Conservation (phyloP, 768 basidiomycete genomes). For the Auriscalpium vulgare region DNA sequence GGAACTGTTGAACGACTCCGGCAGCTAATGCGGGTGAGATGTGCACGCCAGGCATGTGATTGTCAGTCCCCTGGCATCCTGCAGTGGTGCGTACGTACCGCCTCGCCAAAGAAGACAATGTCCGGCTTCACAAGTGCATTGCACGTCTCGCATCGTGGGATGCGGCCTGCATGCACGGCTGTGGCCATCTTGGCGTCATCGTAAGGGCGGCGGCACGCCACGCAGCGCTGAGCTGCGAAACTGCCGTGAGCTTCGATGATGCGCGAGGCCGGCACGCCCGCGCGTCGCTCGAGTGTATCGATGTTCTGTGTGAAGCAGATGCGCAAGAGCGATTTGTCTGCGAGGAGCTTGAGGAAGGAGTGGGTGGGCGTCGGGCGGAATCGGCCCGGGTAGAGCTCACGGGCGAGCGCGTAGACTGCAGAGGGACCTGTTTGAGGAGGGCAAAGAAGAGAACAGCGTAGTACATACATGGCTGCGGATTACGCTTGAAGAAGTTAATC, state of each 20-base stretch:
- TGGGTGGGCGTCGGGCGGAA: conserved; percentile 86
- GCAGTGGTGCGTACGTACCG: conserved; percentile 33
- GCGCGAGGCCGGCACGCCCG: conserved; percentile 63
- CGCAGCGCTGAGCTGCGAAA: conserved; percentile 82
- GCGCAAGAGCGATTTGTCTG: conserved; percentile 58
- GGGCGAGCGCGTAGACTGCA: conserved; percentile 81
- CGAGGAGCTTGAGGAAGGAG: conserved; percentile 79
- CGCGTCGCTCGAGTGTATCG: conserved; percentile 83
- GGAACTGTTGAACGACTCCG: conserved; percentile 53
- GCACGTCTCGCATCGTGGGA: conserved; percentile 63
- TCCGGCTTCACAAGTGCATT: conserved; percentile 84
- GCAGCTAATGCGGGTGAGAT: conserved; percentile 43
- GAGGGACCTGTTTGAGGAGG: background rate
- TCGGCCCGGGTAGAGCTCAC: conserved; percentile 87
- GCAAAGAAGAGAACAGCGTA: background rate
- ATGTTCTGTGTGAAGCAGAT: conserved; percentile 89
- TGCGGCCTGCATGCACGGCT: conserved; percentile 49
- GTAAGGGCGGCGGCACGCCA: conserved; percentile 56
- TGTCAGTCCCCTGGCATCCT: background rate
- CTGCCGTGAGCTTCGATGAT: conserved; percentile 96
- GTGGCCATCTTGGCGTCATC: conserved; percentile 62
- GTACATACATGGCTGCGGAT: conserved; percentile 70
- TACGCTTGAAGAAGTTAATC: conserved; percentile 72
- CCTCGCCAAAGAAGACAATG: conserved; percentile 89
- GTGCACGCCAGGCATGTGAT: background rate